Evolutionary conservation across 257 asterid genomes (phyloP).

Genomic region (Capsicum baccatum): DNA sequence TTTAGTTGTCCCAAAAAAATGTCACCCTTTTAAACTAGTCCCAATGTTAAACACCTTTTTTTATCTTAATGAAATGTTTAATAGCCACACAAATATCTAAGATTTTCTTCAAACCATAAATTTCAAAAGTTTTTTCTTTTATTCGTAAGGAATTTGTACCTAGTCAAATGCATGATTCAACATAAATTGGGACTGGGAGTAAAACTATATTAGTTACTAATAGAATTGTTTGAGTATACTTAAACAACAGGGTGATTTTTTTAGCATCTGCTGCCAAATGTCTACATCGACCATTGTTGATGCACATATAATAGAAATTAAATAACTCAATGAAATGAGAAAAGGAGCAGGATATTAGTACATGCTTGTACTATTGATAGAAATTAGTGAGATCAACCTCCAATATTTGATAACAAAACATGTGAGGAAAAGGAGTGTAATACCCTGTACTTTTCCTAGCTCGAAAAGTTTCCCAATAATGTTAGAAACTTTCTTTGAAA

Average conservation of each 20-base stretch:
- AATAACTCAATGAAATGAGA: neutral
- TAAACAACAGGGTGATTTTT: neutral
- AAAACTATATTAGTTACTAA: neutral
- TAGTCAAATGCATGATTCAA: neutral
- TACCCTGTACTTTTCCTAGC: too few relatives aligned
- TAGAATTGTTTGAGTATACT: neutral
- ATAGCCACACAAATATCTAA: neutral
- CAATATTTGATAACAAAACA: slow-evolving; percentile 78
- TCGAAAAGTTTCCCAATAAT: too few relatives aligned
- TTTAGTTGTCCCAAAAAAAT: neutral
- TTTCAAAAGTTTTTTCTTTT: neutral
- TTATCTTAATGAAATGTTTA: neutral
- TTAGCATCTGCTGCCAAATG: neutral
- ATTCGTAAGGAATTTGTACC: neutral
- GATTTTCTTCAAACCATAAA: neutral
- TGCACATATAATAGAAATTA: neutral
- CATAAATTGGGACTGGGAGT: neutral
- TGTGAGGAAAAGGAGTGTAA: slow-evolving; percentile 63
- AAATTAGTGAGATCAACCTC: slow-evolving; percentile 78
- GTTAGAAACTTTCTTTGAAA: too few relatives aligned
- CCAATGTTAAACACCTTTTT: neutral
- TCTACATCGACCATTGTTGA: neutral
- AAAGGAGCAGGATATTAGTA: slow-evolving; percentile 26
- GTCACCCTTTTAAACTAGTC: too few relatives aligned
- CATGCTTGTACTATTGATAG: slow-evolving; percentile 75